phyloP scores from a whole-genome alignment of 768 basidiomycete species.

The Tephrocybe sp. region DNA sequence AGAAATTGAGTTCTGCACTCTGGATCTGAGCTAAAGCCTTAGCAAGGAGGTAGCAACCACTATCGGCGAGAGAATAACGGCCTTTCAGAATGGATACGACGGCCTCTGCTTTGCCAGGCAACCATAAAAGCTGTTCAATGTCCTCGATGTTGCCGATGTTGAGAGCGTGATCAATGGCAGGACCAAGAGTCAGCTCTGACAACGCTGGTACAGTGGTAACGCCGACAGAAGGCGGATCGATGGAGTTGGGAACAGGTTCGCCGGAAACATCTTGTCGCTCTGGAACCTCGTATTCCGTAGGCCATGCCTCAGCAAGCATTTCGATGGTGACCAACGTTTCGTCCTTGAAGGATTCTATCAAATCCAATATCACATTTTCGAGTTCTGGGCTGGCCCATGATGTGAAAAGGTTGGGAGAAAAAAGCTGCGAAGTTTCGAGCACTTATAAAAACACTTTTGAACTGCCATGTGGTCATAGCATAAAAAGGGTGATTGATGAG shows the following conservation, averaged over 20 bases:
- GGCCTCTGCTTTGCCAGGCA: constrained; percentile 24
- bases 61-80: constrained; percentile 24
- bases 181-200: constrained; percentile 23
- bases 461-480: too few species aligned
- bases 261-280: background rate
- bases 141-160: constrained; percentile 19
- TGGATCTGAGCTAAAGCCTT: constrained; percentile 16
- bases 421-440: too few species aligned
- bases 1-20: constrained; percentile 27
- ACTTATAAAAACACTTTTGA: too few species aligned
- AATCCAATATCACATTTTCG: too few species aligned
- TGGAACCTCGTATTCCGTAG: constrained; percentile 16
- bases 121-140: constrained; percentile 27
- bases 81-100: constrained; percentile 20
- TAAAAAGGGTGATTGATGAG: too few species aligned
- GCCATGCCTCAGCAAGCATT: constrained; percentile 30
- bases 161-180: constrained; percentile 25
- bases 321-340: too few species aligned
- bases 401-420: too few species aligned
- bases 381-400: too few species aligned
- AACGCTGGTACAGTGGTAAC: constrained; percentile 27
- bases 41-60: constrained; percentile 22
- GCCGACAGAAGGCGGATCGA: constrained; percentile 10
- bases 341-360: too few species aligned
- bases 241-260: too few species aligned